Conservation (phyloP, 805 yeast genomes). For the Saturnispora sekii region DNA sequence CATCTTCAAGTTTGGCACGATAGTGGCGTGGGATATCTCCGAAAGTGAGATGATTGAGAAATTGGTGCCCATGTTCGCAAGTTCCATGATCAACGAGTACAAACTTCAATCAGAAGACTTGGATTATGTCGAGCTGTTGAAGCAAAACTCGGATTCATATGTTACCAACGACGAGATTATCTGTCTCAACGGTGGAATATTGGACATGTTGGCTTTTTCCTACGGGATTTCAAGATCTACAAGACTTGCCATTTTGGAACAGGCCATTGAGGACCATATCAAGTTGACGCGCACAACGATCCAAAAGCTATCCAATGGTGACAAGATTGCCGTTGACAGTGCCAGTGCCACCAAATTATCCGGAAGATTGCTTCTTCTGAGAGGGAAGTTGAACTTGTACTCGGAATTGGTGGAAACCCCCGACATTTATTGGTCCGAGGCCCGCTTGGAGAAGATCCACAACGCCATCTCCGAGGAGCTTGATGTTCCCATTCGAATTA, state of each 20-base stretch:
- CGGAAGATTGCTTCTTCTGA: conserved; percentile 61
- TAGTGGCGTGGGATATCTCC: conserved; percentile 74
- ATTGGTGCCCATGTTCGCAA: conserved; percentile 42
- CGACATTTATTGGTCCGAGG: conserved; percentile 89
- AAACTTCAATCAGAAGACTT: conserved; percentile 73
- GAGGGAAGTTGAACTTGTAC: conserved; percentile 79
- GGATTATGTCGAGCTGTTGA: conserved; percentile 45
- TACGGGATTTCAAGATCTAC: conserved; percentile 84
- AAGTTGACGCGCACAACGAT: conserved; percentile 53
- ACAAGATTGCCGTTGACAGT: conserved; percentile 40
- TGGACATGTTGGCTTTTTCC: conserved; percentile 83
- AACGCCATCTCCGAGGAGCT: conserved; percentile 57
- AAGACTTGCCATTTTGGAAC: conserved; percentile 70
- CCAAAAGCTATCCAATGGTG: conserved; percentile 56
- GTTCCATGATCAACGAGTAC: conserved; percentile 40
- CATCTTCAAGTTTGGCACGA: conserved; percentile 65
- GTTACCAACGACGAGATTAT: conserved; percentile 45
- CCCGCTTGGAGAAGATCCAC: conserved; percentile 70
- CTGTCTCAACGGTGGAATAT: conserved; percentile 50
- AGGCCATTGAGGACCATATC: conserved; percentile 61
- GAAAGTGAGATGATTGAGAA: conserved; percentile 41
- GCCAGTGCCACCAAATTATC: conserved; percentile 58
- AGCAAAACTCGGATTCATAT: conserved; percentile 28
- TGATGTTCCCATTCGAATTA: conserved; percentile 70
- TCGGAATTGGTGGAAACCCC: conserved; percentile 89